A percentile compares a stretch with the other conserved stretches of the same genome.
Evolutionary conservation across 2,329 filamentous ascomycete species (phyloP).

Genomic region (Blumeriella jaapii): DNA sequence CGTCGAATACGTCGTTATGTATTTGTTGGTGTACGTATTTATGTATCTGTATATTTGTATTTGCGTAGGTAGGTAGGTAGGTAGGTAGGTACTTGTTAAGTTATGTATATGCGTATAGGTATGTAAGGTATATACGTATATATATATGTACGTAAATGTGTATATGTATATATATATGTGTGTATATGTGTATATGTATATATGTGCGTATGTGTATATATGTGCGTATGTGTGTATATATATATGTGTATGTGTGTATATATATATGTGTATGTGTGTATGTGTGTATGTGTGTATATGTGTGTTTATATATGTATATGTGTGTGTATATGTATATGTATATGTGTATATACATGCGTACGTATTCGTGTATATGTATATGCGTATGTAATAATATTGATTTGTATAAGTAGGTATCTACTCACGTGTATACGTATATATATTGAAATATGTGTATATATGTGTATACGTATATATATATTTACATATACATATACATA

Average conservation of each 20-base stretch:
- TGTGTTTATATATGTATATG: slow-evolving; percentile 1
- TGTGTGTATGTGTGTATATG: not conserved
- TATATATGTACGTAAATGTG: not conserved
- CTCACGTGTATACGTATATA: not conserved
- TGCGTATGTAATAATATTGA: not conserved
- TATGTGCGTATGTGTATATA: not conserved
- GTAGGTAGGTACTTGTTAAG: too few species aligned
- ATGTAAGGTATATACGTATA: not conserved
- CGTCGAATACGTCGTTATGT: too few species aligned
- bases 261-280: not conserved
- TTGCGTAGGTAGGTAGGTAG: too few species aligned
- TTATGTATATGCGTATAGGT: too few species aligned
- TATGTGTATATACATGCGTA: not conserved
- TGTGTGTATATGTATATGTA: not conserved
- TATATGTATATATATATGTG: not conserved
- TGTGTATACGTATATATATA: not conserved
- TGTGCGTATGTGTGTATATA: not conserved
- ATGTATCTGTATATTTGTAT: too few species aligned
- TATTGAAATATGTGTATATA: not conserved
- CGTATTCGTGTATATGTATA: not conserved
- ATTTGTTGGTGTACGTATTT: too few species aligned
- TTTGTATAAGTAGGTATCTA: not conserved
- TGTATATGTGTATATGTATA: not conserved
- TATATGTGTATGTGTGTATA: not conserved
- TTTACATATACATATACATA: not conserved